phyloP scores from a whole-genome alignment of 164 flowering plant species.

The Tetrastigma voinierianum region DNA sequence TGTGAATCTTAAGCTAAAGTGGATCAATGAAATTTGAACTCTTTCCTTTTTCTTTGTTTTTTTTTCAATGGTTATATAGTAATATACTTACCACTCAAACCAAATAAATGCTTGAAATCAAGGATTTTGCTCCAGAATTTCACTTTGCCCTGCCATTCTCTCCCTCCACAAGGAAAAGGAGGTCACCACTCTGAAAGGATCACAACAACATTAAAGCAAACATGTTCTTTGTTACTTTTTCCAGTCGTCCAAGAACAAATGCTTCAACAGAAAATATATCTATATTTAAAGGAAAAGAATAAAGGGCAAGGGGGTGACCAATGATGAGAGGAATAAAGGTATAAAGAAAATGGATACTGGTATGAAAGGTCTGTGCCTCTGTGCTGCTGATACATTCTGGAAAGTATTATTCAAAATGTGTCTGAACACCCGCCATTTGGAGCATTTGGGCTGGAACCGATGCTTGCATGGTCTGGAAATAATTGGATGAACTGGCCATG shows the following conservation, averaged over 20 bases:
- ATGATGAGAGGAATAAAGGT: no score
- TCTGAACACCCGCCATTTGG: constrained; percentile 37
- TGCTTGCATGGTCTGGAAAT: constrained; percentile 64
- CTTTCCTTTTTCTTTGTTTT: no score
- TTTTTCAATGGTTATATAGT: no score
- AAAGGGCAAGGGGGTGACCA: neutral
- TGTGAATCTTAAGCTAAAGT: no score
- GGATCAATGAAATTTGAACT: no score
- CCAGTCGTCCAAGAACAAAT: constrained; percentile 20
- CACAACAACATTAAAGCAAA: constrained; percentile 19
- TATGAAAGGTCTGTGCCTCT: constrained; percentile 64
- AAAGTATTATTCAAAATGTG: constrained; percentile 29
- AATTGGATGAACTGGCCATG: constrained; percentile 84
- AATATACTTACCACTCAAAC: neutral
- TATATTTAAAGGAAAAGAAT: constrained; percentile 11
- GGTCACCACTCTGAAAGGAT: constrained; percentile 18
- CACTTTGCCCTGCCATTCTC: constrained; percentile 6
- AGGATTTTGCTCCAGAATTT: constrained; percentile 15
- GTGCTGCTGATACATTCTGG: constrained; percentile 36
- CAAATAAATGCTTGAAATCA: constrained; percentile 6
- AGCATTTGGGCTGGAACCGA: constrained; percentile 48
- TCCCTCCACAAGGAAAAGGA: neutral
- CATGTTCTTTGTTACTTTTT: constrained; percentile 23
- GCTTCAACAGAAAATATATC: constrained; percentile 21
- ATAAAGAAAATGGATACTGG: constrained; percentile 23